phyloP scores from a whole-genome alignment of 1,284 basidiomycete genomes.

The Coriolopsis trogii region DNA sequence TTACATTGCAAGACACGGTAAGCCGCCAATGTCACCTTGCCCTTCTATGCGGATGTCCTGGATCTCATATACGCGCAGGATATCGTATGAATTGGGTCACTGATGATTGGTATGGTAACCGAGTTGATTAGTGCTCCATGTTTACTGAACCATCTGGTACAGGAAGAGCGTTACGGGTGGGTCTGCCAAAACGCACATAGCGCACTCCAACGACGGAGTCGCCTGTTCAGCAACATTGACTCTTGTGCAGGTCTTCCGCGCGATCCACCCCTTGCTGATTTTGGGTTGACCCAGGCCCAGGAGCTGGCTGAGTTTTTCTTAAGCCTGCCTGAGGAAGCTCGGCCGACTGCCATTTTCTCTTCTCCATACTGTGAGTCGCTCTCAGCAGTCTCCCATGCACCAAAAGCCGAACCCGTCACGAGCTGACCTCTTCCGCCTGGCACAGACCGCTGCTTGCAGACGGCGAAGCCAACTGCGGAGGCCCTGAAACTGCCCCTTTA shows the following conservation, averaged over 20 bases:
- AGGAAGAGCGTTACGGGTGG: slow-evolving; percentile 70
- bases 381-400: too few species aligned
- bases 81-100: slow-evolving; percentile 77
- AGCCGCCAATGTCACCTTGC: too few species aligned
- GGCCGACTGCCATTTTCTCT: slow-evolving; percentile 78
- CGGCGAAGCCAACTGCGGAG: slow-evolving; percentile 63
- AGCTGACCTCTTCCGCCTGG: not conserved
- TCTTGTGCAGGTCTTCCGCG: slow-evolving; percentile 49
- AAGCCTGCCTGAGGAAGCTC: slow-evolving; percentile 64
- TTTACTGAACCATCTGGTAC: too few species aligned
- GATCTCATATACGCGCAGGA: too few species aligned
- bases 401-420: too few species aligned
- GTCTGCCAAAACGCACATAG: not conserved
- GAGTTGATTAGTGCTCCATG: too few species aligned
- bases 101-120: slow-evolving; percentile 54
- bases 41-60: too few species aligned
- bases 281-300: slow-evolving; percentile 76
- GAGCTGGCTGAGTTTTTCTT: slow-evolving; percentile 70
- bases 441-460: slow-evolving; percentile 84
- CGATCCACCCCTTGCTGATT: slow-evolving; percentile 79
- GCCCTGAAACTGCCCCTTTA: slow-evolving; percentile 70
- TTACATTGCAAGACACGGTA: slow-evolving; percentile 82
- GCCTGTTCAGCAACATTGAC: not conserved
- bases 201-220: not conserved
- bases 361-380: slow-evolving; percentile 74